These are phyloP conservation scores for Thuja plicata DNA, from an alignment of 83 land plant genomes.

Conservation along the genomic window DNA sequence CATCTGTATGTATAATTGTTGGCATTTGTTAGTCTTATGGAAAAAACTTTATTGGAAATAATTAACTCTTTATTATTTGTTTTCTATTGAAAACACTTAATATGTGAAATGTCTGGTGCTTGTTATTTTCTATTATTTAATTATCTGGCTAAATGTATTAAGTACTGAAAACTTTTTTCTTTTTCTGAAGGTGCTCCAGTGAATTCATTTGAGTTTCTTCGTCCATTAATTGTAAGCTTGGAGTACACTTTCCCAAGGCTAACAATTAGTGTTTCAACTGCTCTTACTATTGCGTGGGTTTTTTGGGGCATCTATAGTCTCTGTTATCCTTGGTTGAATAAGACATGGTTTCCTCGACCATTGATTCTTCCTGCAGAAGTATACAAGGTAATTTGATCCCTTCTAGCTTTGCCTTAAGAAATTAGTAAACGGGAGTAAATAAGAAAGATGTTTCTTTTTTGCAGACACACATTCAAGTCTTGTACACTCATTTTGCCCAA, in stretches of 20 bases:
- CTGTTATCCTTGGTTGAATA: slow-evolving; percentile 75
- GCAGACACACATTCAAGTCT: not conserved
- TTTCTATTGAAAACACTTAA: not conserved
- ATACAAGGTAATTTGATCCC: slow-evolving; percentile 57
- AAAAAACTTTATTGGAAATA: not conserved
- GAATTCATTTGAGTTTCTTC: slow-evolving; percentile 75
- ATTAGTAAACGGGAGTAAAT: not conserved
- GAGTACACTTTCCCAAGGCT: slow-evolving; percentile 63
- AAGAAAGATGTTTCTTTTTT: not conserved
- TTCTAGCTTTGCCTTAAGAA: not conserved
- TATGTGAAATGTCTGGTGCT: not conserved
- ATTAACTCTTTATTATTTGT: not conserved
- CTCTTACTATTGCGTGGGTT: slow-evolving; percentile 53
- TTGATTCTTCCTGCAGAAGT: slow-evolving; percentile 92
- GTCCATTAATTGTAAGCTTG: slow-evolving; percentile 60
- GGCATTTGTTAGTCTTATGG: not conserved
- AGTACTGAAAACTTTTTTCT: not conserved
- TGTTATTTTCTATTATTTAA: not conserved
- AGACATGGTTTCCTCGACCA: slow-evolving; percentile 86
- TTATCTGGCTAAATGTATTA: not conserved
- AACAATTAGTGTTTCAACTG: slow-evolving; percentile 51
- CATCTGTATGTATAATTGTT: not conserved
- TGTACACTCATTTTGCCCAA: not conserved
- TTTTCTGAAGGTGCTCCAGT: slow-evolving; percentile 73
- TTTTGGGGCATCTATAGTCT: slow-evolving; percentile 57